Conservation (phyloP, 2,329 filamentous ascomycete species). For the Domatiomyces catenatus region DNA sequence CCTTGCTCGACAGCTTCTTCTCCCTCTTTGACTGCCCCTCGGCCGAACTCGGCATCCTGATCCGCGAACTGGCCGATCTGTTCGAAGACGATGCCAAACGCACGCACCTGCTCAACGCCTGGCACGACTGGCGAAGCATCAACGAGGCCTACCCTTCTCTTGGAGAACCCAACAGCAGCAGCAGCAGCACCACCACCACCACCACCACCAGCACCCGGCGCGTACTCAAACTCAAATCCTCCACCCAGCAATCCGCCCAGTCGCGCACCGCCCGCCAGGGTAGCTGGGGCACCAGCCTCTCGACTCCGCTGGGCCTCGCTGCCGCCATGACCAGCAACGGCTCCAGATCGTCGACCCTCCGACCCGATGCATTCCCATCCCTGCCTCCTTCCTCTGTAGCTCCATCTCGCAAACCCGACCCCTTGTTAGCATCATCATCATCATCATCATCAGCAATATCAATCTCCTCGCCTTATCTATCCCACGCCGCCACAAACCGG, state of each 20-base stretch:
- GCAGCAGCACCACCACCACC: conserved; percentile 31
- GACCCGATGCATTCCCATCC: conserved; percentile 16
- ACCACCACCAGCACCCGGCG: conserved; percentile 34
- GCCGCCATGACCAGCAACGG: conserved; percentile 9
- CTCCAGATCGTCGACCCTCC: conserved; percentile 15
- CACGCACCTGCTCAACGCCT: conserved; percentile 60
- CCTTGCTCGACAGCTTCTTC: conserved; percentile 78
- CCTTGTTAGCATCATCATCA: conserved; percentile 11
- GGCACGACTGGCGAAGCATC: conserved; percentile 91
- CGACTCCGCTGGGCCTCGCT: conserved; percentile 15
- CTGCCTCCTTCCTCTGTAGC: conserved; percentile 3
- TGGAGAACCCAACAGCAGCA: conserved; percentile 41
- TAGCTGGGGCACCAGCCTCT: conserved; percentile 39
- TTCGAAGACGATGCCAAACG: conserved; percentile 71
- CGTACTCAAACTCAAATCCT: conserved; percentile 53
- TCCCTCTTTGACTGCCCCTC: conserved; percentile 70
- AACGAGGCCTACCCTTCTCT: conserved; percentile 90
- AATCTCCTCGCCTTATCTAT: background rate
- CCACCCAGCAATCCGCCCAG: conserved; percentile 51
- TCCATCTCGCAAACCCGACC: too few relatives aligned
- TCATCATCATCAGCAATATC: conserved; percentile 12
- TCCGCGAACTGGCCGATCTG: conserved; percentile 82
- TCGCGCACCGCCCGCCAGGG: conserved; percentile 42
- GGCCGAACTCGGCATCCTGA: conserved; percentile 67
- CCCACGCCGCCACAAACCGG: conserved; percentile 1